Conservation (phyloP, 495 filamentous ascomycete species). For the Neurospora sp. region DNA sequence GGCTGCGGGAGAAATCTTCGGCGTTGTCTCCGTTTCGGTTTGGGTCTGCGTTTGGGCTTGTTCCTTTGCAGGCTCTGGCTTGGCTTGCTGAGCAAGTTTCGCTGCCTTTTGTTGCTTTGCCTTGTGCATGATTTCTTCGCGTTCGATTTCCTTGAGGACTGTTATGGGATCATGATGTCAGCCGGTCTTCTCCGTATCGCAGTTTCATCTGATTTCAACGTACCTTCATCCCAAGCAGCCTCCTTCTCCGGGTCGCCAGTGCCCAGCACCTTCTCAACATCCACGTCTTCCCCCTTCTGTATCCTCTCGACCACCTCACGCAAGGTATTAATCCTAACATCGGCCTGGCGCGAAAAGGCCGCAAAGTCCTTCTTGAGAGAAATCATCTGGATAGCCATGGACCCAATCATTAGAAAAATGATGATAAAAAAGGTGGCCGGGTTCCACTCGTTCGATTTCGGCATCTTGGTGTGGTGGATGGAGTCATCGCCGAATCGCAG, state of each 20-base stretch:
- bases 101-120: constrained; percentile 14
- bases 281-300: constrained; percentile 77
- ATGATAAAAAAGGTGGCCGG: constrained; percentile 88
- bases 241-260: constrained; percentile 69
- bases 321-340: constrained; percentile 67
- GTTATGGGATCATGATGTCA: constrained; percentile 1
- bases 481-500: constrained; percentile 15
- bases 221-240: constrained; percentile 81
- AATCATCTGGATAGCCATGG: constrained; percentile 88
- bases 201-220: constrained; percentile 7
- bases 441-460: constrained; percentile 68
- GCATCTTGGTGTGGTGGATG: constrained; percentile 13
- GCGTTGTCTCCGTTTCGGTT: constrained; percentile 9
- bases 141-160: constrained; percentile 75
- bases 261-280: constrained; percentile 75
- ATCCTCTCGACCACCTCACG: constrained; percentile 76
- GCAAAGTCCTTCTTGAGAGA: constrained; percentile 63
- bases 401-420: constrained; percentile 85
- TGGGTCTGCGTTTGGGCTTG: constrained; percentile 5
- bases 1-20: background rate
- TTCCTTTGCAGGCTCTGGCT: background rate
- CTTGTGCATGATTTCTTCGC: constrained; percentile 53
- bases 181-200: constrained; percentile 4
- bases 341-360: constrained; percentile 60
- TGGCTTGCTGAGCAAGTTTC: background rate